phyloP scores from a whole-genome alignment of 345 rosid genomes.

The Aquilaria sinensis region DNA sequence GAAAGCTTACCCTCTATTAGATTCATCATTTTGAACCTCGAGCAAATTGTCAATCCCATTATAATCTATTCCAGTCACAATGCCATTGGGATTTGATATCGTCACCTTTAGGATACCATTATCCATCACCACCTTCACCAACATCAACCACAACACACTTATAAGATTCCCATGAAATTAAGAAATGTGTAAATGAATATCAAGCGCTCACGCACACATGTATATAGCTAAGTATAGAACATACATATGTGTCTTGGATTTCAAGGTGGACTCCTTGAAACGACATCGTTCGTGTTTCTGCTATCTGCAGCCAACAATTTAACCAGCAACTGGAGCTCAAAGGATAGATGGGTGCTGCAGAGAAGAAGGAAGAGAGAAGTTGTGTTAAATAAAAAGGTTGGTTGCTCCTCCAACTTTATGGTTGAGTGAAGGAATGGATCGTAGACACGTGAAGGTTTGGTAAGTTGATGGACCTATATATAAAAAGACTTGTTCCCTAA shows the following conservation, averaged over 20 bases:
- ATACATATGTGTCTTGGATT: constrained; percentile 51
- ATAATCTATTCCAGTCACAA: constrained; percentile 36
- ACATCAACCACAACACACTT: neutral
- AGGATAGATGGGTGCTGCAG: no score
- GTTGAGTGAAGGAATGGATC: no score
- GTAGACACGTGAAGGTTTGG: no score
- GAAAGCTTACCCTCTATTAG: constrained; percentile 40
- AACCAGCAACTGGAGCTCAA: no score
- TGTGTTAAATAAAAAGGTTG: no score
- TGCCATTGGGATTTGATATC: constrained; percentile 50
- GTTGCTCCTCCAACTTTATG: no score
- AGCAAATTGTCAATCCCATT: constrained; percentile 48
- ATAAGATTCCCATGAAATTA: neutral
- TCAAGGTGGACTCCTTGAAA: constrained; percentile 36
- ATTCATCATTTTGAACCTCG: constrained; percentile 38
- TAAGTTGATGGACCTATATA: no score
- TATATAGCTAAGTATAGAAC: neutral
- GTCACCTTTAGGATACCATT: constrained; percentile 47
- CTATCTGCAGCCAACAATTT: no score
- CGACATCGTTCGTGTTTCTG: constrained; percentile 19
- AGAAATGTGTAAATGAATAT: neutral
- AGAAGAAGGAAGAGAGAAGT: no score
- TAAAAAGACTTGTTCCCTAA: no score
- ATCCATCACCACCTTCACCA: constrained; percentile 44
- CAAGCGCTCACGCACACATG: neutral